Conservation (phyloP, 1,284 basidiomycete species). For the Ustilago lituana region DNA sequence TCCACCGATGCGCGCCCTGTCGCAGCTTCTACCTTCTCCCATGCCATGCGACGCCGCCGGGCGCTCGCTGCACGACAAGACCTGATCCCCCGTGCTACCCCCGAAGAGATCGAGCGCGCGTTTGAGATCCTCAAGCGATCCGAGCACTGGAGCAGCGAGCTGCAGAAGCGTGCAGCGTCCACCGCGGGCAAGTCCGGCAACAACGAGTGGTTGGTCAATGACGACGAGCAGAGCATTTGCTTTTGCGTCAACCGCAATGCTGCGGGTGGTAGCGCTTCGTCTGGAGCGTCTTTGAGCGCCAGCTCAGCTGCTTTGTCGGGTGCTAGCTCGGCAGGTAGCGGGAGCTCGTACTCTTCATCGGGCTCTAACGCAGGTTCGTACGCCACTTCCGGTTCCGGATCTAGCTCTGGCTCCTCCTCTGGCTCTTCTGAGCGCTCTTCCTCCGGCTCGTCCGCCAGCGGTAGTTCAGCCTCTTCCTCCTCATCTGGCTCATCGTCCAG, state of each 20-base stretch:
- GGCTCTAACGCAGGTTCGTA: conserved; percentile 2
- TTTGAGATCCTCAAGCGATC: conserved; percentile 31
- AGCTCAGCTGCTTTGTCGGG: not conserved
- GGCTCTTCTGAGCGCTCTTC: not conserved
- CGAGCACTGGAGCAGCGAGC: conserved; percentile 10
- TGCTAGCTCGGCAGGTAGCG: not conserved
- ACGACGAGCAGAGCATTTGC: conserved; percentile 30
- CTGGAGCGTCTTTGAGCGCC: not conserved
- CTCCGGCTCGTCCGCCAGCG: not conserved
- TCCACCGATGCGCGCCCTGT: no score
- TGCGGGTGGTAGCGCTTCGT: not conserved
- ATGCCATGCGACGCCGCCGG: conserved; percentile 18
- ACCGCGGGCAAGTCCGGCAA: conserved; percentile 14
- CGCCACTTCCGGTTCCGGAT: not conserved
- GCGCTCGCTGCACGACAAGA: conserved; percentile 15
- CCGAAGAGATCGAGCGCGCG: conserved; percentile 23
- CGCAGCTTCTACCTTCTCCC: conserved; percentile 4
- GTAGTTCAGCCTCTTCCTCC: not conserved
- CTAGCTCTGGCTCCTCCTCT: not conserved
- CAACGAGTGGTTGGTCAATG: conserved; percentile 32
- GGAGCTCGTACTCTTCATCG: not conserved
- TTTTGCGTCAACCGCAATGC: conserved; percentile 32
- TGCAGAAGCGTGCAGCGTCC: conserved; percentile 15
- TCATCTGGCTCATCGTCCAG: conserved; percentile 1
- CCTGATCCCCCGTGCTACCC: conserved; percentile 20